Conservation (phyloP, 345 rosid genomes). For the Syzygium jambos region DNA sequence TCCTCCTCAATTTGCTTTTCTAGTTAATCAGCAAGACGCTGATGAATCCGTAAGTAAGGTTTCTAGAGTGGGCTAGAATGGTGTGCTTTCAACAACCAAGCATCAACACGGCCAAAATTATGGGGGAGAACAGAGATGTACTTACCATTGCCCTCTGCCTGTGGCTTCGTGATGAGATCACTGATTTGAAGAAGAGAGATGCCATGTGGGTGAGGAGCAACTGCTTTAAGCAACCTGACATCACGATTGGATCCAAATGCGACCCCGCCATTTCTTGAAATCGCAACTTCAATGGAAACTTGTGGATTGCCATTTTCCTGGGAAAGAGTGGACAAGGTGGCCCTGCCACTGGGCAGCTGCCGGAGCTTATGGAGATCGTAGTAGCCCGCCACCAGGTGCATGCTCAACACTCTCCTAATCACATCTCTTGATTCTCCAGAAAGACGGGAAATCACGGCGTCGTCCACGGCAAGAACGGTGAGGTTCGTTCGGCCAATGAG, state of each 20-base stretch:
- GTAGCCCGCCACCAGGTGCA: conserved; percentile 6
- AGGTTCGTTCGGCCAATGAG: not conserved
- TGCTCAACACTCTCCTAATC: conserved; percentile 1
- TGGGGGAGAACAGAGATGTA: not conserved
- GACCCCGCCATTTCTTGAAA: not conserved
- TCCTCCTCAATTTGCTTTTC: not conserved
- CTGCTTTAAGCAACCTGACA: not conserved
- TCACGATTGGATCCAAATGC: not conserved
- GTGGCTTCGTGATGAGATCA: not conserved
- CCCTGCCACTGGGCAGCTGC: not conserved
- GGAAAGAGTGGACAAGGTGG: conserved; percentile 1
- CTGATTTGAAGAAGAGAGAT: conserved; percentile 5
- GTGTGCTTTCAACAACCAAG: not conserved
- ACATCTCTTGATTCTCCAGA: not conserved
- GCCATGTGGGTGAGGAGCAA: not conserved
- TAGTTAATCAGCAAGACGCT: not conserved
- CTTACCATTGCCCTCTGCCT: not conserved
- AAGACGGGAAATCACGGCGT: not conserved
- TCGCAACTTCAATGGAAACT: not conserved
- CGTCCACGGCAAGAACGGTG: conserved; percentile 9
- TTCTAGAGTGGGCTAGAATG: not conserved
- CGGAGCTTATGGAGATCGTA: not conserved
- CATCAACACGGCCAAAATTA: not conserved
- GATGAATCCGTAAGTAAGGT: not conserved
- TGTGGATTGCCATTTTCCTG: not conserved